These are phyloP conservation scores for Opeltia flavorubescens DNA, from an alignment of 495 filamentous ascomycete genomes.

Conservation along the genomic window DNA sequence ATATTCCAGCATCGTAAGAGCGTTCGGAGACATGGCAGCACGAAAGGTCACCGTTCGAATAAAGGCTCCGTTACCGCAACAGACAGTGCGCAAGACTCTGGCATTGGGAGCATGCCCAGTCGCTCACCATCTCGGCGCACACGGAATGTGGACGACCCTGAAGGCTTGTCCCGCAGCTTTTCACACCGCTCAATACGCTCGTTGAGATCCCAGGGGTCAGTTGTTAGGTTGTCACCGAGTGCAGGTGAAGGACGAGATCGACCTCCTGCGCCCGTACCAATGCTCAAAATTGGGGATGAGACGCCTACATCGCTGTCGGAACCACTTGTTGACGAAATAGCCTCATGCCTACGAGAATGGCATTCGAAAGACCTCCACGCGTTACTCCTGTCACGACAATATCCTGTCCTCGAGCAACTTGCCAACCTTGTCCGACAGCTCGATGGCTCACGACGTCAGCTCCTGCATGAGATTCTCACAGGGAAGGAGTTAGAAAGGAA, in stretches of 20 bases:
- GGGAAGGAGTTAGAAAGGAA: conserved; percentile 59
- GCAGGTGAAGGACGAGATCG: conserved; percentile 32
- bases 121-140: conserved; percentile 2
- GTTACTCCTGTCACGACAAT: conserved; percentile 68
- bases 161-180: conserved; percentile 8
- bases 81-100: conserved; percentile 4
- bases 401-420: conserved; percentile 67
- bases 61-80: conserved; percentile 1
- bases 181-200: conserved; percentile 14
- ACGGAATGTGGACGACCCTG: background rate
- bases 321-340: conserved; percentile 93
- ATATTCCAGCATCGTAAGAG: conserved; percentile 5
- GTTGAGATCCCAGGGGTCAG: conserved; percentile 7
- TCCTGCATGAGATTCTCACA: conserved; percentile 87
- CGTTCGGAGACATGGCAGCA: conserved; percentile 5
- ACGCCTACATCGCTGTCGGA: conserved; percentile 77
- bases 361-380: conserved; percentile 94
- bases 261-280: conserved; percentile 84
- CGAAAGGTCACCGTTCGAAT: background rate
- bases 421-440: conserved; percentile 63
- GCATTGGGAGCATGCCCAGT: background rate
- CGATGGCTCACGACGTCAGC: conserved; percentile 71
- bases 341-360: conserved; percentile 92
- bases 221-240: conserved; percentile 4
- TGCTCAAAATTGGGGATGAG: conserved; percentile 95